These are phyloP conservation scores for Camelina hispida DNA, from an alignment of 345 rosid species.

Conservation along the genomic window DNA sequence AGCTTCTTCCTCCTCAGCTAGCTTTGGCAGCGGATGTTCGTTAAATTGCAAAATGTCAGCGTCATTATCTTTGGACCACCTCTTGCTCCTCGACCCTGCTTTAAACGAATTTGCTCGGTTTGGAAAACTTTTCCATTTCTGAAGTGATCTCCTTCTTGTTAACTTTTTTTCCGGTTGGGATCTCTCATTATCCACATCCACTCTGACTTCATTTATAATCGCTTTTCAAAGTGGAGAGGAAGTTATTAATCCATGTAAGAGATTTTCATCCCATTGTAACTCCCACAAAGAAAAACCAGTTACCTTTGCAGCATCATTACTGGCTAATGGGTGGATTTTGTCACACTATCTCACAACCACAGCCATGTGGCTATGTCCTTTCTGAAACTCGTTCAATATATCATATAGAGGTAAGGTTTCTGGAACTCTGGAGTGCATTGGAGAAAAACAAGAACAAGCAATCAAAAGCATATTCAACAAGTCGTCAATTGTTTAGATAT, in stretches of 20 bases:
- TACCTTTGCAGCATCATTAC: conserved; percentile 27
- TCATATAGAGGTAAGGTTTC: conserved; percentile 83
- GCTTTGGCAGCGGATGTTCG: conserved; percentile 57
- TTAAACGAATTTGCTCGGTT: conserved; percentile 42
- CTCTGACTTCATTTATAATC: conserved; percentile 52
- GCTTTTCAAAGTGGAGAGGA: conserved; percentile 35
- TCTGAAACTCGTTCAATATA: conserved; percentile 91
- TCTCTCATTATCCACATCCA: conserved; percentile 61
- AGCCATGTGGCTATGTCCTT: conserved; percentile 98
- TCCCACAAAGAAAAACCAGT: neutral
- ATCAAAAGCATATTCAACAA: neutral
- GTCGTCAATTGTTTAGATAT: neutral
- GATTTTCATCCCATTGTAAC: conserved; percentile 14
- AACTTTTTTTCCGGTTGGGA: conserved; percentile 46
- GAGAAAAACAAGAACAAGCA: conserved; percentile 7
- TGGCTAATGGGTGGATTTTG: conserved; percentile 22
- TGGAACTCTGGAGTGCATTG: conserved; percentile 54
- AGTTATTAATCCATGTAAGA: neutral
- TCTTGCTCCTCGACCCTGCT: conserved; percentile 62
- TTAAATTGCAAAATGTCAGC: conserved; percentile 67
- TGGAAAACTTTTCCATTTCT: conserved; percentile 84
- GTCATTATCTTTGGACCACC: conserved; percentile 69
- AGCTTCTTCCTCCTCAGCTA: conserved; percentile 79
- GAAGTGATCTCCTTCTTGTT: conserved; percentile 61
- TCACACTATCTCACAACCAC: conserved; percentile 64